Conservation (phyloP, 176 grass and related monocot genomes). For the Rhynchospora pubera region DNA sequence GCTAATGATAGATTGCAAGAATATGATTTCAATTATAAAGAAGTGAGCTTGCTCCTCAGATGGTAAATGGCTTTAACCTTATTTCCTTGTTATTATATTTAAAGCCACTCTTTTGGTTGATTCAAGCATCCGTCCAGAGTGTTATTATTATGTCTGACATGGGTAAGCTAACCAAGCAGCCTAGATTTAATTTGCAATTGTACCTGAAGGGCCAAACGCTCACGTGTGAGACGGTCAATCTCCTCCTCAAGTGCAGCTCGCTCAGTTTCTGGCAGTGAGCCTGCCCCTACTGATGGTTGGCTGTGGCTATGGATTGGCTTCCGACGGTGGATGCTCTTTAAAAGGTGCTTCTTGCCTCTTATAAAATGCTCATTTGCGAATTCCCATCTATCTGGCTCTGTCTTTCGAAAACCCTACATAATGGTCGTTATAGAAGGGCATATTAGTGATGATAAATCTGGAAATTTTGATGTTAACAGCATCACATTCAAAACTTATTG, state of each 20-base stretch:
- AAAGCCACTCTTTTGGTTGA: background rate
- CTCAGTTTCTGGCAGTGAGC: constrained; percentile 42
- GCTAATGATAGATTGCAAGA: background rate
- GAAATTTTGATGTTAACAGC: background rate
- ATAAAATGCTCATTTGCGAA: constrained; percentile 79
- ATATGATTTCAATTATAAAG: background rate
- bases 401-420: constrained; percentile 84
- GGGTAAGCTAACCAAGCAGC: background rate
- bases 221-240: constrained; percentile 65
- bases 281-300: constrained; percentile 46
- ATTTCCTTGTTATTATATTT: background rate
- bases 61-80: background rate
- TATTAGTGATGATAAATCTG: background rate
- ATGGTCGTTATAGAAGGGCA: constrained; percentile 4
- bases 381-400: constrained; percentile 92
- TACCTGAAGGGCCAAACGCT: constrained; percentile 50
- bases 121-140: background rate
- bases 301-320: constrained; percentile 98
- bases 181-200: background rate
- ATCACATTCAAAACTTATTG: background rate
- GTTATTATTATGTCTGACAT: background rate
- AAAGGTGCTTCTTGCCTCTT: constrained; percentile 78
- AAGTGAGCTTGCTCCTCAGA: background rate
- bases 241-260: constrained; percentile 75
- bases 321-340: constrained; percentile 81